Evolutionary conservation across 805 yeast genomes (phyloP).

Genomic region (Hermanozyma aechmeae): DNA sequence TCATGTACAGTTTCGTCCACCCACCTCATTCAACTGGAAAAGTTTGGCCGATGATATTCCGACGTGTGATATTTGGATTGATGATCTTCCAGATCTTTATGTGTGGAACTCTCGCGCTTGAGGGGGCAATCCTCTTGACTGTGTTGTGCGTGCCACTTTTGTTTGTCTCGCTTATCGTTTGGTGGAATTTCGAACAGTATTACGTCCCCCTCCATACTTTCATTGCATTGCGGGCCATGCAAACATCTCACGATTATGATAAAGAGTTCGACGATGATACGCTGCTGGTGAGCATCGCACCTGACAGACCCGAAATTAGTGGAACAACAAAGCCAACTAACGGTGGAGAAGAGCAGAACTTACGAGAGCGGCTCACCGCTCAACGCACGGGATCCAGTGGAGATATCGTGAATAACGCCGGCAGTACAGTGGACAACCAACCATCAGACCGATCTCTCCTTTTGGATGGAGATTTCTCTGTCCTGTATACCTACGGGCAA

Average conservation of each 20-base stretch:
- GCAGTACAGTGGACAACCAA: neutral
- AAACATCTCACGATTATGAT: conserved; percentile 31
- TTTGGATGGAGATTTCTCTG: conserved; percentile 10
- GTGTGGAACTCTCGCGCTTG: conserved; percentile 56
- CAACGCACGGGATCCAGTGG: no score
- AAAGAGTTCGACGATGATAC: conserved; percentile 32
- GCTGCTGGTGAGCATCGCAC: conserved; percentile 10
- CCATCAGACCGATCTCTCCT: conserved; percentile 1
- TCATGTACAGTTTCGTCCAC: conserved; percentile 52
- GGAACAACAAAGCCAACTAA: no score
- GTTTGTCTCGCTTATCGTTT: conserved; percentile 34
- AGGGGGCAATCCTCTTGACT: conserved; percentile 44
- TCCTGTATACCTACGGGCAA: conserved; percentile 3
- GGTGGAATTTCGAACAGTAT: conserved; percentile 43
- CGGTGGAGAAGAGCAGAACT: no score
- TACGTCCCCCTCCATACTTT: conserved; percentile 45
- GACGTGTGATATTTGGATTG: conserved; percentile 46
- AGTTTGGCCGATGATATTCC: conserved; percentile 56
- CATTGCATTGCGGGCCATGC: conserved; percentile 52
- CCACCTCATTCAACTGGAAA: conserved; percentile 61
- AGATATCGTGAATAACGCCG: no score
- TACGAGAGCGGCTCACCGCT: no score
- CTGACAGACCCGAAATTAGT: no score
- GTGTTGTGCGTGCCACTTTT: conserved; percentile 41
- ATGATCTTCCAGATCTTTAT: conserved; percentile 51